A percentile compares a stretch with the other conserved stretches of the same genome.
Conservation (phyloP, 2,329 filamentous ascomycete species). For the Aureobasidium zeae region DNA sequence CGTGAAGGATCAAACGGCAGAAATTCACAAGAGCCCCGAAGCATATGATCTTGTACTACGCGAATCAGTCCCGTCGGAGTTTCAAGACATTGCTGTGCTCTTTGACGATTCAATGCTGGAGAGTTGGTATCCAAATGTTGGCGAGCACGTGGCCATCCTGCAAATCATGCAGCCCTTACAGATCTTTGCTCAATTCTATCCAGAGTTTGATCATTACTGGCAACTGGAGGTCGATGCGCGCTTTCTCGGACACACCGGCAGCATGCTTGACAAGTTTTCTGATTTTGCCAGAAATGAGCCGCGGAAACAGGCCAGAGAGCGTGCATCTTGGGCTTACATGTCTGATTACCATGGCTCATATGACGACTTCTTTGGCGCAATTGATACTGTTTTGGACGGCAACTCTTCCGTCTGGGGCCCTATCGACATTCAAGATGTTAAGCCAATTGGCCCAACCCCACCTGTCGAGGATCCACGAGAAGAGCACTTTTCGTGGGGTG, state of each 20-base stretch:
- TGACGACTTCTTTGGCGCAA: conserved; percentile 28
- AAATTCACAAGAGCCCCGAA: conserved; percentile 48
- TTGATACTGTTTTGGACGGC: conserved; percentile 26
- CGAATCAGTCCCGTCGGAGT: conserved; percentile 57
- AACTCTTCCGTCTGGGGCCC: conserved; percentile 31
- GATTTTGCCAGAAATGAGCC: conserved; percentile 45
- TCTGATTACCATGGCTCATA: conserved; percentile 42
- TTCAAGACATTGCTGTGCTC: conserved; percentile 58
- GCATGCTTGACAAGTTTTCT: conserved; percentile 57
- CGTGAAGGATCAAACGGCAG: conserved; percentile 42
- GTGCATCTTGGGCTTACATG: conserved; percentile 45
- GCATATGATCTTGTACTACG: conserved; percentile 51
- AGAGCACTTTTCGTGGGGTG: conserved; percentile 74
- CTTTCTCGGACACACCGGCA: conserved; percentile 68
- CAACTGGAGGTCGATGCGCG: conserved; percentile 78
- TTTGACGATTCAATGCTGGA: conserved; percentile 54
- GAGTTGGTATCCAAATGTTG: conserved; percentile 37
- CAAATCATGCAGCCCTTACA: conserved; percentile 61
- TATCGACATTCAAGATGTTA: conserved; percentile 33
- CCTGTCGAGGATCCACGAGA: conserved; percentile 54
- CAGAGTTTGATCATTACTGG: conserved; percentile 67
- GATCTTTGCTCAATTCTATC: conserved; percentile 63
- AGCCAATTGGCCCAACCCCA: conserved; percentile 63
- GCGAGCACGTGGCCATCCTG: conserved; percentile 36
- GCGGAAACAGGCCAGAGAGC: conserved; percentile 47